Evolutionary conservation across 2,329 filamentous ascomycete species (phyloP), one percentile per base, ranked within the genome.

Genomic region (Aureobasidium sp.): DNA sequence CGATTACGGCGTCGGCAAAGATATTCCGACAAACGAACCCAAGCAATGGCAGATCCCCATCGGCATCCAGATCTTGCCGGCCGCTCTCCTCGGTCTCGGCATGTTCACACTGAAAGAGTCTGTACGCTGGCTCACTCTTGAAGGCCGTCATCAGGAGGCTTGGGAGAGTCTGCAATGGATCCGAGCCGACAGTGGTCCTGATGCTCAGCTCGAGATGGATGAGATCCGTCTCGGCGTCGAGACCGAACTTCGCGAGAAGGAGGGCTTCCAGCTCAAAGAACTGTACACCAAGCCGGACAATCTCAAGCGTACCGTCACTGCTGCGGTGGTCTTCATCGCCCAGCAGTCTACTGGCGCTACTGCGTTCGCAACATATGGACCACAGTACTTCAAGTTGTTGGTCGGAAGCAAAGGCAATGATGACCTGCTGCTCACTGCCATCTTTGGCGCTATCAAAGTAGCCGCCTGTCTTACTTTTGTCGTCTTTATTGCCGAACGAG

Each of bases 31-130:
- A 35, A 57, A 72, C 0, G 63, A 63, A 2, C 51, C 61, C 8
- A 53, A 53, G 10, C 77, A 80, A 63, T 81, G 77, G 79, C 77
- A 79, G 62, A 71, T 80, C 24, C 78, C 77, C 1, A 71, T 81
- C 50, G 77, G 74, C 0, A 65, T 80, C 3, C 76, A 79, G 58
- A 66, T 79, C 6, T 62, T 74, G 0, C 74, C 74, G 0, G 75
- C 73, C 0, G 71, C 64, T 1, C 55, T 77, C 0, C 71, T 79
- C 41, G 74, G 73, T 0, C 48, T 77, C 1, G 74, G 76, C 2
- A 73, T 76, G 68, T 59, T 77, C 10, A 73, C 72, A 0, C 61
- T 78, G 1, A 70, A 71, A 11, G 76, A 79, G 59, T 77, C 73
- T 38, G 69, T 74, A 0, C 67, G 75, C 14, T 79, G 76, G 76